Evolutionary conservation across 345 rosid species (phyloP).

Genomic region (Melaleuca alternifolia): DNA sequence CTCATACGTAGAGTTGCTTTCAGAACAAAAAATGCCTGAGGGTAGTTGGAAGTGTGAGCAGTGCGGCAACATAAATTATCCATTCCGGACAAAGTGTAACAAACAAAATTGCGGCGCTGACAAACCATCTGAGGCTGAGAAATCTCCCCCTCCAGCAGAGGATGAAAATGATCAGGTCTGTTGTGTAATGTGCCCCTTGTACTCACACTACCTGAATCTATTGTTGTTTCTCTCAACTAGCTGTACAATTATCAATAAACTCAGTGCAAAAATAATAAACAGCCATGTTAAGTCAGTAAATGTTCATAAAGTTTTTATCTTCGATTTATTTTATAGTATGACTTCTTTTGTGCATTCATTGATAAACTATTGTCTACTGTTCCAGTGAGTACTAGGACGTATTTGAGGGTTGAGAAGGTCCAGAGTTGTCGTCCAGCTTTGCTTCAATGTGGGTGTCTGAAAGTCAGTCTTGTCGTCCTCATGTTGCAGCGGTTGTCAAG

Average conservation of each 20-base stretch:
- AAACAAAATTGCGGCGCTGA: slow-evolving; percentile 97
- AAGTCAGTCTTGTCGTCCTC: slow-evolving; percentile 97
- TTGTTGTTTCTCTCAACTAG: neutral
- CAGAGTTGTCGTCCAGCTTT: slow-evolving; percentile 80
- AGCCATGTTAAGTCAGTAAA: neutral
- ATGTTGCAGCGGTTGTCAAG: slow-evolving; percentile 91
- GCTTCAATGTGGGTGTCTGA: slow-evolving; percentile 75
- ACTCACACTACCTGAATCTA: neutral
- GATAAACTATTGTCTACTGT: slow-evolving; percentile 81
- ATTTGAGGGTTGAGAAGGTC: slow-evolving; percentile 96
- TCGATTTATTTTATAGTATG: slow-evolving; percentile 2
- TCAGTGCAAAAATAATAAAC: neutral
- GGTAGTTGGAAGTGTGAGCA: slow-evolving; percentile 99
- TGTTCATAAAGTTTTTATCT: neutral
- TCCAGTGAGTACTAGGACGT: slow-evolving; percentile 99
- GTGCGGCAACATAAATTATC: slow-evolving; percentile 92
- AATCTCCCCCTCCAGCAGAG: slow-evolving; percentile 52
- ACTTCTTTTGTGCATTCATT: slow-evolving; percentile 12
- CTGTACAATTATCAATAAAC: neutral
- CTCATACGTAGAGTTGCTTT: slow-evolving; percentile 9
- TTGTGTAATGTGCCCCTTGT: slow-evolving; percentile 25
- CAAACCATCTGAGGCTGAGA: slow-evolving; percentile 53
- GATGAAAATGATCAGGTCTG: slow-evolving; percentile 92
- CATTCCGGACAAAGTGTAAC: slow-evolving; percentile 96
- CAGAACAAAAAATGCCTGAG: slow-evolving; percentile 92